Percentiles rank a stretch among this genome's conserved stretches.
These are phyloP conservation scores for Cercospora sp. DNA, from an alignment of 2,329 filamentous ascomycete genomes.

Conservation along the genomic window DNA sequence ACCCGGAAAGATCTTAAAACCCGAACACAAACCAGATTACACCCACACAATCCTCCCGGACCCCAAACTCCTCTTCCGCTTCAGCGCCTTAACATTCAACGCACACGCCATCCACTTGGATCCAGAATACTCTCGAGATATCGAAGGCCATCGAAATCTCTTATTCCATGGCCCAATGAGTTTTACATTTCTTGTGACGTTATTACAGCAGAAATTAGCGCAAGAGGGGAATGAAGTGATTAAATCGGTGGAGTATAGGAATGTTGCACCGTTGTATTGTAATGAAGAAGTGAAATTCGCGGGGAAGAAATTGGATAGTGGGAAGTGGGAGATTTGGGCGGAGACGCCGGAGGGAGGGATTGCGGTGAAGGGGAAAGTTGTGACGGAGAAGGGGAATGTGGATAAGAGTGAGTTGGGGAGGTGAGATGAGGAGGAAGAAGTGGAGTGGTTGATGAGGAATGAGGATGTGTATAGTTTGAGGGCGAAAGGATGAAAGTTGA, in stretches of 20 bases:
- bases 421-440: slow-evolving; percentile 6
- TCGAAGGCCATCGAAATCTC: slow-evolving; percentile 73
- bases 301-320: slow-evolving; percentile 52
- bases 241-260: slow-evolving; percentile 70
- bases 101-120: slow-evolving; percentile 90
- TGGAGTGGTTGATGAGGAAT: slow-evolving; percentile 24
- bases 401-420: slow-evolving; percentile 22
- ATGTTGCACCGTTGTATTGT: slow-evolving; percentile 78
- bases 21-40: slow-evolving; percentile 55
- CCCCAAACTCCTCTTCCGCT: slow-evolving; percentile 76
- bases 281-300: slow-evolving; percentile 71
- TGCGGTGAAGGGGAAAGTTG: slow-evolving; percentile 49
- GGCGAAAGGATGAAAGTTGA: not conserved
- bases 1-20: slow-evolving; percentile 45
- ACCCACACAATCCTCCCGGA: slow-evolving; percentile 65
- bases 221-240: slow-evolving; percentile 46
- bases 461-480: slow-evolving; percentile 14
- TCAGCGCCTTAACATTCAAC: slow-evolving; percentile 89
- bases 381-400: slow-evolving; percentile 31
- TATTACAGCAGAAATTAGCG: slow-evolving; percentile 59
- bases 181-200: slow-evolving; percentile 72
- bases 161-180: slow-evolving; percentile 87
- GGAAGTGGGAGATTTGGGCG: slow-evolving; percentile 46
- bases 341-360: slow-evolving; percentile 46
- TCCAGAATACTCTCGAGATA: slow-evolving; percentile 63